Percentiles rank a stretch among this genome's conserved stretches.
These are phyloP conservation scores for Naganishia vishniacii DNA, from an alignment of 768 basidiomycete species.

Conservation along the genomic window DNA sequence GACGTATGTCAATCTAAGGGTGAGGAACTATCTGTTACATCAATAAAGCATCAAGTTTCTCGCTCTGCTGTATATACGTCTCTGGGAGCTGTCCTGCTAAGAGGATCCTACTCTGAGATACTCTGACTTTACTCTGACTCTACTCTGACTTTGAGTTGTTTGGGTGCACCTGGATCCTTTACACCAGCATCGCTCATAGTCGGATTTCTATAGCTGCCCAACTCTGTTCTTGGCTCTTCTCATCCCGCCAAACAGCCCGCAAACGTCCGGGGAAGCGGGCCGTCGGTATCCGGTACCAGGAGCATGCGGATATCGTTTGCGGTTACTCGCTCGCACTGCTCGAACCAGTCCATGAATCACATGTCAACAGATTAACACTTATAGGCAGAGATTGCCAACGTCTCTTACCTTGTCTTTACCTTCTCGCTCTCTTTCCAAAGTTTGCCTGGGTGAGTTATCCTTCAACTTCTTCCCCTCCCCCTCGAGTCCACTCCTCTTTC, in stretches of 20 bases:
- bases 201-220: not conserved
- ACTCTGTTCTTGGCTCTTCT: not conserved
- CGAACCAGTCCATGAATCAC: too few species aligned
- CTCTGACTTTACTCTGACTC: not conserved
- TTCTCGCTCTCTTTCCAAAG: not conserved
- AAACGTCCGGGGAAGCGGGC: constrained; percentile 9
- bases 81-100: too few species aligned
- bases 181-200: constrained; percentile 9
- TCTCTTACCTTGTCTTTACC: not conserved
- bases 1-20: too few species aligned
- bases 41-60: too few species aligned
- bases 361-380: too few species aligned
- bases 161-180: not conserved
- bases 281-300: not conserved
- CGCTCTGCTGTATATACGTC: too few species aligned
- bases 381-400: too few species aligned
- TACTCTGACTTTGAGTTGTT: not conserved
- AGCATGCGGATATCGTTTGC: constrained; percentile 8
- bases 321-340: not conserved
- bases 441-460: not conserved
- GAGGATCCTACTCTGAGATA: too few species aligned
- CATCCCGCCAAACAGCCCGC: not conserved
- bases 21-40: too few species aligned
- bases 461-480: not conserved
- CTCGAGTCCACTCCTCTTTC: not conserved